Evolutionary conservation across 176 grass and related monocot species (phyloP), one percentile per base, ranked within the genome.

Genomic region (bread wheat (Triticum aestivum)): DNA sequence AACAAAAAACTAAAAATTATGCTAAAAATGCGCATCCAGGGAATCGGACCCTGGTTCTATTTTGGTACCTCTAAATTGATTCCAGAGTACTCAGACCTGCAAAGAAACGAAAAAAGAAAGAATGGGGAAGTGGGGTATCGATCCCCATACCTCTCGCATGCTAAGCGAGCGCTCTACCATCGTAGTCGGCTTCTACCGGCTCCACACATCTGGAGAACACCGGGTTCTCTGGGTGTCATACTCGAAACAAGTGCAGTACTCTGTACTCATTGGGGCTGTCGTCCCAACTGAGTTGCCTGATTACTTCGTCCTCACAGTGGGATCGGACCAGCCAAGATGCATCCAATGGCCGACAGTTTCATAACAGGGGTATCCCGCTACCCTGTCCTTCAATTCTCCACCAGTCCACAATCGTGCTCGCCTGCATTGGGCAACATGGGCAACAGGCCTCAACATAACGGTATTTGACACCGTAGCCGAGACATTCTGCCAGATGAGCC

Each of bases 131-230:
- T 88, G 79, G 93, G 90, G 90, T 94, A 98, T 94, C 92, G 86
- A 96, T 98, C 93, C 96, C 93, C 91, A 87, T 96, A 85, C 93
- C 91, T 98, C 93, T 98, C 92, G 90, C 96, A 98, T 96, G 93
- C 92, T 91, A 96, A 98, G 93, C 93, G 92, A 94, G 92, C 88
- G 90, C 91, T 94, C 93, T 94, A 96, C 92, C 96, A 96, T 98
- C 92, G 10, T 44, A 44, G 42, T 44, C 10, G 42, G 42, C 42
- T 44, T 44, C 42, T 44, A 44, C 42, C 3, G 42, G 42, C 42
- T 11, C 42, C 42, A 44, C 10, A 11, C 42, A 44, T 44, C 42
- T 11, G 42, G 42, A 44, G 9, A 44, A 44, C 13, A 66, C 64
- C 64, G 64, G 5, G 64, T 66, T 12, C 27, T 66, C 64, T 66